Percentiles rank a stretch among this genome's conserved stretches.
phyloP scores from a whole-genome alignment of 441 rosid genomes.

The Adansonia grandidieri region DNA sequence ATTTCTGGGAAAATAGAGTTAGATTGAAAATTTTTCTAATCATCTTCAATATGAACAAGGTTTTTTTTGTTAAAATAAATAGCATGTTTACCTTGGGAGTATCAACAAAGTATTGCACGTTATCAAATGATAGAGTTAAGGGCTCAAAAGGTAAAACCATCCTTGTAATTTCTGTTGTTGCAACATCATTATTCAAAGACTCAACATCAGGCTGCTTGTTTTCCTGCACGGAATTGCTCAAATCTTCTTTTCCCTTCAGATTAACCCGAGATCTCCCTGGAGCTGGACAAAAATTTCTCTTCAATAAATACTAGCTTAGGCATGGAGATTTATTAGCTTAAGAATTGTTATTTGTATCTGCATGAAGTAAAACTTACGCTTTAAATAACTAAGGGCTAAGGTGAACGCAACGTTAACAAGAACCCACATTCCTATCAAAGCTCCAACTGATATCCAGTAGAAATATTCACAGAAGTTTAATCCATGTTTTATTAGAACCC shows the following conservation, averaged over 20 bases:
- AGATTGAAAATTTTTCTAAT: background rate
- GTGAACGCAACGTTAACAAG: conserved; percentile 39
- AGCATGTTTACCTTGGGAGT: conserved; percentile 34
- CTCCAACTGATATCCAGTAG: conserved; percentile 45
- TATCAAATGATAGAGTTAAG: conserved; percentile 33
- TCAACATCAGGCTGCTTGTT: background rate
- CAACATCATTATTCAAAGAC: background rate
- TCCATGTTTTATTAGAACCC: conserved; percentile 34
- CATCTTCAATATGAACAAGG: background rate
- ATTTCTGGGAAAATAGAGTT: conserved; percentile 22
- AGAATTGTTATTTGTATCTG: background rate
- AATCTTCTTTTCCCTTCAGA: conserved; percentile 18
- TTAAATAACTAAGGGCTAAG: conserved; percentile 40
- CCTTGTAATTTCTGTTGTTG: conserved; percentile 11
- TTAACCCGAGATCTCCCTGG: conserved; percentile 28
- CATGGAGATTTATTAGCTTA: too few species aligned
- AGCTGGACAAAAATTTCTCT: background rate
- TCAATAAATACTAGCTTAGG: background rate
- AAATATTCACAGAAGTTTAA: conserved; percentile 37
- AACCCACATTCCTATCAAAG: conserved; percentile 43
- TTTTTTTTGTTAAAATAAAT: background rate
- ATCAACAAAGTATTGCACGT: conserved; percentile 38
- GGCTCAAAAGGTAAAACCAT: conserved; percentile 40
- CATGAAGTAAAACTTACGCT: conserved; percentile 28
- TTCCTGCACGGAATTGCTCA: background rate